These are phyloP conservation scores for Auriscalpium microsporum DNA, from an alignment of 768 basidiomycete genomes.

Conservation along the genomic window DNA sequence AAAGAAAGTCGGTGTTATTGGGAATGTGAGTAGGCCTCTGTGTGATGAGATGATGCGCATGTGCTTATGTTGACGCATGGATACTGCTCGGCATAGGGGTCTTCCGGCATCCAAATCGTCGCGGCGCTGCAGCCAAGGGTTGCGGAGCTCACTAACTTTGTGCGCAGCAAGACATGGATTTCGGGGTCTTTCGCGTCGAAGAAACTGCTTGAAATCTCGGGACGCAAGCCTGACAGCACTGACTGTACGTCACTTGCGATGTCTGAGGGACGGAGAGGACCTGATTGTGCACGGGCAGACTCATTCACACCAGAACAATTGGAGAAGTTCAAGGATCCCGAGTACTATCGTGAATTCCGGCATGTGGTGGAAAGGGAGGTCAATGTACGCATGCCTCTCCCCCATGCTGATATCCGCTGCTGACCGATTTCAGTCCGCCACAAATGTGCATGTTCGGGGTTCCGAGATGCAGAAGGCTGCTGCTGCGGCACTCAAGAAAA, in stretches of 20 bases:
- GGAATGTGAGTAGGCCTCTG: neutral
- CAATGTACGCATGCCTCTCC: constrained; percentile 6
- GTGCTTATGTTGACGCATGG: too few species aligned
- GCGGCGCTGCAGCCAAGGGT: constrained; percentile 16
- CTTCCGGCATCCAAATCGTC: constrained; percentile 20
- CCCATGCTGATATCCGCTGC: too few species aligned
- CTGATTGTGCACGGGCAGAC: constrained; percentile 7
- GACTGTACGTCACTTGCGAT: neutral
- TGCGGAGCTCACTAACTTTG: constrained; percentile 15
- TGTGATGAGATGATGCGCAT: neutral
- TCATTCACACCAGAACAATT: constrained; percentile 17
- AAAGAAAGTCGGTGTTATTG: constrained; percentile 18
- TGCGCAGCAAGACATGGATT: constrained; percentile 19
- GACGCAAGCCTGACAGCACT: constrained; percentile 4
- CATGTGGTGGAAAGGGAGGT: constrained; percentile 14
- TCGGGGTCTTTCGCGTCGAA: constrained; percentile 1
- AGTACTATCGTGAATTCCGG: constrained; percentile 13
- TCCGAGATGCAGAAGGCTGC: constrained; percentile 14
- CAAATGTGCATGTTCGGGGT: constrained; percentile 5
- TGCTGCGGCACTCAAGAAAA: constrained; percentile 3
- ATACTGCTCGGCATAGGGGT: constrained; percentile 6
- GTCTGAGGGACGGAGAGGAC: neutral
- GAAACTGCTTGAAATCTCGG: constrained; percentile 6
- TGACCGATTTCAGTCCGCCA: constrained; percentile 6
- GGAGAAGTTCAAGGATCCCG: constrained; percentile 14